Evolutionary conservation across 2,329 filamentous ascomycete genomes (phyloP), one percentile per base, ranked within the genome.

Genomic region (Pestalotiopsis sp.): DNA sequence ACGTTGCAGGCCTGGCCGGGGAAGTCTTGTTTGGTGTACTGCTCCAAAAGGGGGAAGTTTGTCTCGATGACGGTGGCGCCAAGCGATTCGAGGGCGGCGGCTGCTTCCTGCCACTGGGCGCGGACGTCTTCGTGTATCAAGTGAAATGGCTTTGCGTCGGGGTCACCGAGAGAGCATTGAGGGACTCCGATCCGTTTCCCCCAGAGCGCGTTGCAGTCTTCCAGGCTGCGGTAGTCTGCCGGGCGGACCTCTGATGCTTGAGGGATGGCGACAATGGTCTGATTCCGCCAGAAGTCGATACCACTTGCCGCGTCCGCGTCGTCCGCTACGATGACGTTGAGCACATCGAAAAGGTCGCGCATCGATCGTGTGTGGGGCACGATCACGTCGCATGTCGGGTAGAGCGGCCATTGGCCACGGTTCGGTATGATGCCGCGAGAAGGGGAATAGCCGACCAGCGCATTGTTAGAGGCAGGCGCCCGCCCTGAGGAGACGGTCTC

Each of bases 401-500:
- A 89, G 1, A 90, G 75, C 2, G 87, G 86, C 82, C 85, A 88
- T 5, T 84, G 76, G 0, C 87, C 87, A 1, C 86, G 80, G 9
- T 83, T 81, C 2, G 86, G 83, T 17, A 90, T 78, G 0, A 86
- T 69, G 0, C 86, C 85, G 52, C 84, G 80, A 0, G 86, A 88
- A 0, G 87, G 86, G 0, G 88, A 86, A 67, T 89, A 89, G 0
- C 83, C 86, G 0, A 89, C 80, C 2, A 89, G 75, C 0, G 80
- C 84, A 72, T 89, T 89, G 70, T 89, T 89, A 0, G 83, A 86
- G 1, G 87, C 87, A 0, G 87, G 87, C 2, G 84, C 85, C 2
- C 87, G 79, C 0, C 88, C 87, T 0, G 85, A 88, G 0, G 84
- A 86, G 0, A 89, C 85, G 0, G 87, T 87, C 74, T 90, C 88